phyloP scores from a whole-genome alignment of 331 rosid species.

The Cydonia oblonga region DNA sequence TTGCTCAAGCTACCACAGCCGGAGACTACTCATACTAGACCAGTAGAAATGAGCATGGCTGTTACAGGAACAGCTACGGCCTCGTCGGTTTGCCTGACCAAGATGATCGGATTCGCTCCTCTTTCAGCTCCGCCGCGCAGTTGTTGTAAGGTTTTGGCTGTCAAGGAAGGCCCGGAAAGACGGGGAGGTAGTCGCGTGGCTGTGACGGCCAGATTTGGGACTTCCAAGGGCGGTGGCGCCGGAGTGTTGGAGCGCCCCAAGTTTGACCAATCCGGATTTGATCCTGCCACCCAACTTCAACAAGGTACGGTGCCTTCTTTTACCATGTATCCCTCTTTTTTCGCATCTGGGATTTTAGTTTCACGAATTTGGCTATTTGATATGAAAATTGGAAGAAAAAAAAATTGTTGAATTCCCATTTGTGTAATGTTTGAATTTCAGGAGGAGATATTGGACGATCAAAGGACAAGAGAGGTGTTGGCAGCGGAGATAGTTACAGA shows the following conservation, averaged over 20 bases:
- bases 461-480: slow-evolving; percentile 9
- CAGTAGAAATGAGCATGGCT: neutral
- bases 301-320: neutral
- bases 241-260: slow-evolving; percentile 18
- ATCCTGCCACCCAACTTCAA: slow-evolving; percentile 5
- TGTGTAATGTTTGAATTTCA: neutral
- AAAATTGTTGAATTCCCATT: neutral
- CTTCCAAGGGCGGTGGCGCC: slow-evolving; percentile 16
- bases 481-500: slow-evolving; percentile 20
- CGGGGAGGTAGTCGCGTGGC: neutral
- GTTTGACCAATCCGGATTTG: slow-evolving; percentile 16
- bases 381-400: neutral
- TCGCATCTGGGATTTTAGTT: neutral
- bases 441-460: slow-evolving; percentile 20
- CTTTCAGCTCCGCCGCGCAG: neutral
- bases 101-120: neutral
- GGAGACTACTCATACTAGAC: no score
- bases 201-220: slow-evolving; percentile 12
- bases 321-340: neutral
- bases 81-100: neutral
- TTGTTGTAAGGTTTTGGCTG: neutral
- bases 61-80: neutral
- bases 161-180: neutral
- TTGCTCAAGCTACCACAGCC: neutral
- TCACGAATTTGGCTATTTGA: neutral